Conservation (phyloP, 352 stramenopile genomes). For the Aphanomyces euteiches region DNA sequence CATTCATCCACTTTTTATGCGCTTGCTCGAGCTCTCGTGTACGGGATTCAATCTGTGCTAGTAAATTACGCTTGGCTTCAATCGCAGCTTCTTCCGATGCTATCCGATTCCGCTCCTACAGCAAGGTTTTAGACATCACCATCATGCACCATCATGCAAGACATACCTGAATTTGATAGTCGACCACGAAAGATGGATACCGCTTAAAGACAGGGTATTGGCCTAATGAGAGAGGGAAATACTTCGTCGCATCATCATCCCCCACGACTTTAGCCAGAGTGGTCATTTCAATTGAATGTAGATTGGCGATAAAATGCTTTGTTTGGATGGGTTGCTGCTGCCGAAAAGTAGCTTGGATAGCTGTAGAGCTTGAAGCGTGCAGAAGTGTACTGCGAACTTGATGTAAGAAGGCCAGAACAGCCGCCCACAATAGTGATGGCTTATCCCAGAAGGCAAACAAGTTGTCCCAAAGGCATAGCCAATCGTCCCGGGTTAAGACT, state of each 20-base stretch:
- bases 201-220: constrained; percentile 78
- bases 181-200: constrained; percentile 75
- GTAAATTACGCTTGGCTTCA: constrained; percentile 53
- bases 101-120: constrained; percentile 75
- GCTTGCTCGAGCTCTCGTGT: constrained; percentile 51
- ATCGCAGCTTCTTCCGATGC: constrained; percentile 70
- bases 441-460: constrained; percentile 70
- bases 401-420: constrained; percentile 65
- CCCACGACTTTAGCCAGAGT: constrained; percentile 29
- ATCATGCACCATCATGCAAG: constrained; percentile 6
- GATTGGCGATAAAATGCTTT: constrained; percentile 45
- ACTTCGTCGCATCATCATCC: constrained; percentile 11
- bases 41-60: constrained; percentile 55
- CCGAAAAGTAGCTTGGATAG: constrained; percentile 82
- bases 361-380: constrained; percentile 46
- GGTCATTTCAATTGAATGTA: not conserved
- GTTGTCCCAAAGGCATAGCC: constrained; percentile 86
- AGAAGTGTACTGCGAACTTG: constrained; percentile 67
- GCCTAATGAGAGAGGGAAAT: constrained; percentile 61
- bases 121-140: constrained; percentile 25
- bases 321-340: constrained; percentile 81
- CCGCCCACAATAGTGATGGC: constrained; percentile 57
- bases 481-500: constrained; percentile 83
- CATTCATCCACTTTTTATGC: constrained; percentile 61
- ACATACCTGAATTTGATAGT: constrained; percentile 80